A percentile compares a stretch with the other conserved stretches of the same genome.
Conservation (phyloP, 176 grass and related monocot species). For the Eremochloa ophiuroides region DNA sequence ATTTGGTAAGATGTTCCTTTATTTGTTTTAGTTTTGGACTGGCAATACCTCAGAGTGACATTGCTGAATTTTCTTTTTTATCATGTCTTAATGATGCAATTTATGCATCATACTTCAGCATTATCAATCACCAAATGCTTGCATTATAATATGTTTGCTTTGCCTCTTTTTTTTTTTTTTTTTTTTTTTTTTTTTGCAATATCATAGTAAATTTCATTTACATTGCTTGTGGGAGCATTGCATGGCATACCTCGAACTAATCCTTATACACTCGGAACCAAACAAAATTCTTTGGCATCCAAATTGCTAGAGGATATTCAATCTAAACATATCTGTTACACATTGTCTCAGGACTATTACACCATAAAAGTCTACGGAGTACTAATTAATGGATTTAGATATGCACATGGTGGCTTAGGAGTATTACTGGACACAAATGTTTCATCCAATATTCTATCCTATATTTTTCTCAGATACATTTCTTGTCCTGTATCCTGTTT, state of each 20-base stretch:
- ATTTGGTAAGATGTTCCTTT: slow-evolving; percentile 73
- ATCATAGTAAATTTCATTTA: background rate
- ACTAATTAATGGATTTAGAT: background rate
- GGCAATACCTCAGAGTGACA: background rate
- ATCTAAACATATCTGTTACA: slow-evolving; percentile 4
- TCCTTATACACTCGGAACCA: too few relatives aligned
- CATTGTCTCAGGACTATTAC: background rate
- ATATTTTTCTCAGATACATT: background rate
- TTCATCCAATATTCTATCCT: background rate
- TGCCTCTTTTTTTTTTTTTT: too few relatives aligned
- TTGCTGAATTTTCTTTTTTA: background rate
- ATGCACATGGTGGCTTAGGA: background rate
- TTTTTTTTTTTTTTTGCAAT: slow-evolving; percentile 3
- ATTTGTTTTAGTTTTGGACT: background rate
- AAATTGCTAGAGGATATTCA: background rate
- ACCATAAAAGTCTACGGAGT: background rate
- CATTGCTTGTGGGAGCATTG: background rate
- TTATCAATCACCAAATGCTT: background rate
- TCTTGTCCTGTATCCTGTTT: background rate
- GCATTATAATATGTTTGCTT: background rate
- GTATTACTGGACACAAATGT: background rate
- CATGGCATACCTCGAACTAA: background rate
- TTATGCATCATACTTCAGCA: background rate
- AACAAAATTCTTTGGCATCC: background rate
- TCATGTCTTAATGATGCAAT: background rate